Evolutionary conservation across 305 asterid species (phyloP).

Genomic region (Solanum hybrid): DNA sequence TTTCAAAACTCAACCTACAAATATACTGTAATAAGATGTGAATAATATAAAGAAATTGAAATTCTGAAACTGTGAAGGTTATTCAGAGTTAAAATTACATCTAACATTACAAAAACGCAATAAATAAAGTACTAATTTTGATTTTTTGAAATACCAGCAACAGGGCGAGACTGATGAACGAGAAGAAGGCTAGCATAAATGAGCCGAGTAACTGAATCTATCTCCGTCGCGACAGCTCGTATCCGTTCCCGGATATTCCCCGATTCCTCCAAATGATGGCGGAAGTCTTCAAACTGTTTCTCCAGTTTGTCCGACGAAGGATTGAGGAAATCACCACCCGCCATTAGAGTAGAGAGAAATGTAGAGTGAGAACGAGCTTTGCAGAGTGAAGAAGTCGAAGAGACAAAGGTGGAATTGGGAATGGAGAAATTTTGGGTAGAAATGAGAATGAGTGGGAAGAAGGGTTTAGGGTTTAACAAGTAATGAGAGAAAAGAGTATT

Average conservation of each 20-base stretch:
- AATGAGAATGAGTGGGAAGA: constrained; percentile 12
- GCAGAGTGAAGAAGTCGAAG: background rate
- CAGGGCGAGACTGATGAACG: constrained; percentile 71
- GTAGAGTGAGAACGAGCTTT: background rate
- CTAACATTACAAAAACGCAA: background rate
- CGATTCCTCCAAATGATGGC: constrained; percentile 57
- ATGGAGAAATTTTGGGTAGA: constrained; percentile 16
- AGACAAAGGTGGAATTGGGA: background rate
- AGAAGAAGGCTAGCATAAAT: constrained; percentile 77
- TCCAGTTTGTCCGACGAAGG: constrained; percentile 38
- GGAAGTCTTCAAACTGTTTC: constrained; percentile 64
- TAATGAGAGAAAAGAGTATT: constrained; percentile 28
- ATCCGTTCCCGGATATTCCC: constrained; percentile 64
- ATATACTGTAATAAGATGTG: background rate
- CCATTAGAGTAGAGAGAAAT: constrained; percentile 33
- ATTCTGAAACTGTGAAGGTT: background rate
- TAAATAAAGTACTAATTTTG: background rate
- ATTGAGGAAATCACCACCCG: constrained; percentile 18
- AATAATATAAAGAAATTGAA: background rate
- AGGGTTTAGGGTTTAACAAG: constrained; percentile 43
- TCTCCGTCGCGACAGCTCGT: constrained; percentile 53
- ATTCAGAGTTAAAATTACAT: background rate
- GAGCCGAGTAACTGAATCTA: constrained; percentile 64
- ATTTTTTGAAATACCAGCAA: constrained; percentile 36
- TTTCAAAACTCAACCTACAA: background rate